Base-by-base conservation (phyloP, 768 basidiomycete genomes). In the Trametes maxima region DNA sequence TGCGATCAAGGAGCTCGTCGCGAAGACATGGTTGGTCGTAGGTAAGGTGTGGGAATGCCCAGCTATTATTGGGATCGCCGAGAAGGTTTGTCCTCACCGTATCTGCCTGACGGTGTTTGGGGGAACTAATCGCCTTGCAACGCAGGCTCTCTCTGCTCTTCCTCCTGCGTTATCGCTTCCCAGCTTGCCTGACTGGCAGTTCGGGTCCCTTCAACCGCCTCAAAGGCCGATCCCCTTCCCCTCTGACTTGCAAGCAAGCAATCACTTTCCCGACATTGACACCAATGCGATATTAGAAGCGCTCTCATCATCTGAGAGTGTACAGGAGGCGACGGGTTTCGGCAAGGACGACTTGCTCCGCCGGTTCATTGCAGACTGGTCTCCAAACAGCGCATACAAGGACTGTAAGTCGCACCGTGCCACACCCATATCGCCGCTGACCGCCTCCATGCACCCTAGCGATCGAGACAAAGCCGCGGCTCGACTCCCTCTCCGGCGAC, bases 11-110 rank as follows among this genome's bases (percentile, higher is more conserved):
- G 87, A 88, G 68, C 69, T 92, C 36, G 67, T 94, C 13, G 78
- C 82, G 12, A 82, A 78, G 37, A 77, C 86, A 12, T 95, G 92
- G 89, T 74, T 82, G 33, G 75, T 76, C 6, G 80, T 96, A 33
- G 94, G 87, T 16, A 82, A 75, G 56, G 79, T 86, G 13, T 95
- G 93, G 92, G 84, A 83, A 48, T 81, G 83, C 53, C 60, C 72
- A 22, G 82, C 84, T 40, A 73, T 95, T 7, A 73, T 79, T 17
- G 72, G 76, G 39, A 67, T 84, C 21, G 85, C 84, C 40, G 78
- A 87, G 72, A 76, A 81, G 73, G 92, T 91, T 63, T 25, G 63
- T 28, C 12, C 16, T 22, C 35, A 3, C 5, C 33, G 33, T n/a
- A 43, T 55, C 43, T 2, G 1, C 5, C 35, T 4, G 4, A 33